Conservation (phyloP, 306 rosid species). For the Ceratonia siliqua region DNA sequence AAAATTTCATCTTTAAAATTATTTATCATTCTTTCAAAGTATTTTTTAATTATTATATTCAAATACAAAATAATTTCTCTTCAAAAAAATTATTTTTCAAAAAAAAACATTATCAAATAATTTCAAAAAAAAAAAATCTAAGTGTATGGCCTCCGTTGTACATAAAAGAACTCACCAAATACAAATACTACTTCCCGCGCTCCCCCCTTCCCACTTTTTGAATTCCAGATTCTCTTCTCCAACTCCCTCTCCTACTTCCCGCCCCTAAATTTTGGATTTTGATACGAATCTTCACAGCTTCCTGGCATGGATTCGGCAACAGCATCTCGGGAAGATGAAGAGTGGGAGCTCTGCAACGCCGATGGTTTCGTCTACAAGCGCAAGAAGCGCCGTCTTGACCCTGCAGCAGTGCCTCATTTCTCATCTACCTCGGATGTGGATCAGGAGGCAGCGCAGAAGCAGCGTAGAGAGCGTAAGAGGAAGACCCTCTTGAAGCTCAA, state of each 20-base stretch:
- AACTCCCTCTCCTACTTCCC: no score
- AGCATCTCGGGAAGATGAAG: constrained; percentile 35
- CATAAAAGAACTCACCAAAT: no score
- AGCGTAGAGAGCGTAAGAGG: constrained; percentile 59
- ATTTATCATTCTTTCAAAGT: no score
- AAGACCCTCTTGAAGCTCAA: constrained; percentile 56
- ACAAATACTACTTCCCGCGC: no score
- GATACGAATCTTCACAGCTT: not conserved
- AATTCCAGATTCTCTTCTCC: no score
- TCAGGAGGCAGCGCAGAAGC: constrained; percentile 35
- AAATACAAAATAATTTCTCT: no score
- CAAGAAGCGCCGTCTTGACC: constrained; percentile 51
- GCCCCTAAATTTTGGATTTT: not conserved
- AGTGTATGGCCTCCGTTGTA: no score
- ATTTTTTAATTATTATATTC: no score
- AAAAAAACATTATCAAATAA: no score
- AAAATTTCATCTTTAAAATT: no score
- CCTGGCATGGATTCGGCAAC: constrained; percentile 38
- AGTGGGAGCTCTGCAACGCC: constrained; percentile 74
- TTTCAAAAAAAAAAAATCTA: no score
- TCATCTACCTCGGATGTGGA: constrained; percentile 14
- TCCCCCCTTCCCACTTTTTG: not conserved
- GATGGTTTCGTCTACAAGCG: constrained; percentile 81
- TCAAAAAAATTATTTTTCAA: no score
- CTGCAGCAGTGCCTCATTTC: not conserved